phyloP scores from a whole-genome alignment of 495 filamentous ascomycete genomes.

The Sabuloglossum arenarium region DNA sequence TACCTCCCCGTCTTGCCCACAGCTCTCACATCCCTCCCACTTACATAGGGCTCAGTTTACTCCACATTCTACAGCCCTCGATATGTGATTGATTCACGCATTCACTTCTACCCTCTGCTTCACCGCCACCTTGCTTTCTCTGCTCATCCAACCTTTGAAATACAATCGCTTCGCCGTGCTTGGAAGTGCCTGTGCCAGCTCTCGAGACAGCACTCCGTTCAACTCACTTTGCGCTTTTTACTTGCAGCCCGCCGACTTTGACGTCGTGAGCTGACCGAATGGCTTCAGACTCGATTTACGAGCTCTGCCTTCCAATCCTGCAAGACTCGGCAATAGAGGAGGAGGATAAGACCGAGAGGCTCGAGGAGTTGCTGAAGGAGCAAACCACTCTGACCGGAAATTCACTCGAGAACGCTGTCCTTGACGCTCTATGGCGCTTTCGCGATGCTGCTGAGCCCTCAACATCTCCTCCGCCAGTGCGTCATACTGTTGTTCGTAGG shows the following conservation, averaged over 20 bases:
- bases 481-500: slow-evolving; percentile 74
- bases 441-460: slow-evolving; percentile 56
- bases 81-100: neutral
- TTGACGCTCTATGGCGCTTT: slow-evolving; percentile 84
- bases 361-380: slow-evolving; percentile 66
- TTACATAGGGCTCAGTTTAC: neutral
- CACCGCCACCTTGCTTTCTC: neutral
- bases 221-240: neutral
- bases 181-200: neutral
- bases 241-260: neutral
- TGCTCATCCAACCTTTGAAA: neutral
- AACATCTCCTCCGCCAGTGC: slow-evolving; percentile 58
- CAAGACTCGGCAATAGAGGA: slow-evolving; percentile 68
- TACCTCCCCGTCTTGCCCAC: neutral
- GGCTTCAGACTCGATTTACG: slow-evolving; percentile 84
- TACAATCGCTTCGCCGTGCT: neutral
- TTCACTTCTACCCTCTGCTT: neutral
- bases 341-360: slow-evolving; percentile 85
- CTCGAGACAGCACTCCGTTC: neutral
- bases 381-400: slow-evolving; percentile 59
- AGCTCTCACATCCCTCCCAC: neutral
- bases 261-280: slow-evolving; percentile 24
- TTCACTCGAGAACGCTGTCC: slow-evolving; percentile 68
- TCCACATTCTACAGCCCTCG: neutral
- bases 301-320: slow-evolving; percentile 72